Percentiles rank a stretch among this genome's conserved stretches.
phyloP scores from a whole-genome alignment of 2,329 filamentous ascomycete species.

The Trichoderma gracile region DNA sequence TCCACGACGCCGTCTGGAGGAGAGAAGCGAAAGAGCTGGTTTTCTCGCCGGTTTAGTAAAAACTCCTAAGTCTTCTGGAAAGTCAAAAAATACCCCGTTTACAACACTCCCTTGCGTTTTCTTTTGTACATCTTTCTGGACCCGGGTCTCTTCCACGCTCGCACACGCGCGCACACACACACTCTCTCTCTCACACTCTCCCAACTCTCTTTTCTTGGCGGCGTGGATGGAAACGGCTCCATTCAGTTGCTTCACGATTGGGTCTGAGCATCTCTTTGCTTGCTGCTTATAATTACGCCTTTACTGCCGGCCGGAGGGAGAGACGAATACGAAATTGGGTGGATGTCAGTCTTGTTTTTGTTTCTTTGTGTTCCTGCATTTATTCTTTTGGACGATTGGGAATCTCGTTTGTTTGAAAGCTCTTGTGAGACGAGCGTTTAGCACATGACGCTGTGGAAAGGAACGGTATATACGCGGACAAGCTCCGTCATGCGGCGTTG shows the following conservation, averaged over 20 bases:
- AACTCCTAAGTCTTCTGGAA: slow-evolving; percentile 33
- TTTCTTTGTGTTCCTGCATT: background rate
- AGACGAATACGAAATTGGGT: slow-evolving; percentile 4
- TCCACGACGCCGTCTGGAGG: slow-evolving; percentile 32
- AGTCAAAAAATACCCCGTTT: background rate
- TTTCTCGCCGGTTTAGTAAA: slow-evolving; percentile 79
- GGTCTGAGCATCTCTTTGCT: slow-evolving; percentile 10
- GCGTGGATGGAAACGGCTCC: background rate
- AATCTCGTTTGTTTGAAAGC: slow-evolving; percentile 21
- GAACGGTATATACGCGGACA: slow-evolving; percentile 29
- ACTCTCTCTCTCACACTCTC: background rate
- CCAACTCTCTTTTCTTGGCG: background rate
- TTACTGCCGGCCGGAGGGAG: background rate
- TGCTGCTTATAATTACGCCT: slow-evolving; percentile 21
- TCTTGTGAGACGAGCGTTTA: slow-evolving; percentile 8
- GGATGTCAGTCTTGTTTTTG: slow-evolving; percentile 11
- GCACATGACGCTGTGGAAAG: slow-evolving; percentile 24
- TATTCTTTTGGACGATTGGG: slow-evolving; percentile 1
- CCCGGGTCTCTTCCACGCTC: background rate
- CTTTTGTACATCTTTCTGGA: slow-evolving; percentile 8
- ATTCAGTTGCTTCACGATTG: slow-evolving; percentile 16
- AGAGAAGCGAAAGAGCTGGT: slow-evolving; percentile 89
- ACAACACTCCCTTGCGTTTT: slow-evolving; percentile 16
- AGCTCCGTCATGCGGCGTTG: slow-evolving; percentile 29
- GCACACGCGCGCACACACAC: too few species aligned